Percentiles rank a stretch among this genome's conserved stretches.
Conservation (phyloP, 2,329 filamentous ascomycete species). For the Apiospora aurea region DNA sequence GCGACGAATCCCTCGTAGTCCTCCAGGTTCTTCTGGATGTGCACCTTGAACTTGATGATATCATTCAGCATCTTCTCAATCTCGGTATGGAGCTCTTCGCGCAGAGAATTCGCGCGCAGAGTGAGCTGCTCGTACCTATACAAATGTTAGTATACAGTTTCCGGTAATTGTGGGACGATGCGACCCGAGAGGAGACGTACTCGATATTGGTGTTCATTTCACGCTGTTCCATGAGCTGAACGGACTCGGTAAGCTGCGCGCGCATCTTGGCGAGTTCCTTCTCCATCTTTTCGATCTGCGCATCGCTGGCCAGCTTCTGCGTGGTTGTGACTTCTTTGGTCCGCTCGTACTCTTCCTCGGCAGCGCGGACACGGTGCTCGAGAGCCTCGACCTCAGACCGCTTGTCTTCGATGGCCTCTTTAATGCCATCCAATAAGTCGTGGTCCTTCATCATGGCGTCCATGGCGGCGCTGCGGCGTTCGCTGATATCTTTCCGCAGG, state of each 20-base stretch:
- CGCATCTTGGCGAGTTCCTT: slow-evolving; percentile 97
- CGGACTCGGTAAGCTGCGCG: slow-evolving; percentile 79
- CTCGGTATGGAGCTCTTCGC: slow-evolving; percentile 98
- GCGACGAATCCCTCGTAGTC: slow-evolving; percentile 94
- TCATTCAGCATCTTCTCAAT: slow-evolving; percentile 96
- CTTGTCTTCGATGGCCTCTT: slow-evolving; percentile 97
- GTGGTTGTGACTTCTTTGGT: slow-evolving; percentile 86
- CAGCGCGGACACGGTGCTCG: slow-evolving; percentile 84
- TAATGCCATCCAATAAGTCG: slow-evolving; percentile 91
- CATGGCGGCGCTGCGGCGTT: slow-evolving; percentile 80
- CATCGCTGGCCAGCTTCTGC: slow-evolving; percentile 86
- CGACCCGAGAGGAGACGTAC: slow-evolving; percentile 57
- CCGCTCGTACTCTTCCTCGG: slow-evolving; percentile 93
- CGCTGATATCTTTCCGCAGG: slow-evolving; percentile 90
- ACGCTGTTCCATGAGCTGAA: slow-evolving; percentile 90
- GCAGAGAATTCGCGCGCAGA: slow-evolving; percentile 80
- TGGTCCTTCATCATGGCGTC: slow-evolving; percentile 95
- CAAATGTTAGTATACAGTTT: slow-evolving; percentile 21
- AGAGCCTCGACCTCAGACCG: slow-evolving; percentile 89
- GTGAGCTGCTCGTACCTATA: slow-evolving; percentile 87
- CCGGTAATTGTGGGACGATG: neutral
- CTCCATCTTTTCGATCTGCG: slow-evolving; percentile 98
- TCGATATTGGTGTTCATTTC: slow-evolving; percentile 98
- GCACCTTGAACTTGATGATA: slow-evolving; percentile 98
- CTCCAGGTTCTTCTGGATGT: slow-evolving; percentile 90